phyloP scores from a whole-genome alignment of 2,329 filamentous ascomycete genomes.

The Helotiales sp. region DNA sequence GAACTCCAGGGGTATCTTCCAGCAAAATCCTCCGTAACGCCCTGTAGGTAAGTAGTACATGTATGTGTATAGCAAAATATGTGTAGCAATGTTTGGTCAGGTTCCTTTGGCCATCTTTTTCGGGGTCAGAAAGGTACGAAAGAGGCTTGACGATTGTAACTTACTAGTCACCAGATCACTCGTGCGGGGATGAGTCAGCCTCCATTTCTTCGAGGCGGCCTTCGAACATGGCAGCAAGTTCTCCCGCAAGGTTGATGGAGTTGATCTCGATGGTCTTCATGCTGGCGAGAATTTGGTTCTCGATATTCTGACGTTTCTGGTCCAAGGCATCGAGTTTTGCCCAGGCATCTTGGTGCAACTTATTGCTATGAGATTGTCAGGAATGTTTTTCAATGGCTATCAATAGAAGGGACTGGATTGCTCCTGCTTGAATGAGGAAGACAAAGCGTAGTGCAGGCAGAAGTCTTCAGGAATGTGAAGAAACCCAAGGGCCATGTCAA shows the following conservation, averaged over 20 bases:
- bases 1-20: slow-evolving; percentile 35
- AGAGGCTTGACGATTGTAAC: neutral
- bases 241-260: slow-evolving; percentile 34
- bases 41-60: slow-evolving; percentile 30
- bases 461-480: too few species aligned
- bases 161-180: slow-evolving; percentile 8
- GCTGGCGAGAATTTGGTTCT: slow-evolving; percentile 37
- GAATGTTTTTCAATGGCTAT: neutral
- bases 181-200: neutral
- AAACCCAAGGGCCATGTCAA: too few species aligned
- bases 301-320: slow-evolving; percentile 37
- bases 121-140: neutral
- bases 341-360: slow-evolving; percentile 34
- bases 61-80: slow-evolving; percentile 35
- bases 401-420: neutral
- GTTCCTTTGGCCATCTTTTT: neutral
- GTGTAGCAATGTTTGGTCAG: slow-evolving; percentile 26
- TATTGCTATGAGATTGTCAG: slow-evolving; percentile 28
- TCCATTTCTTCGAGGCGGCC: slow-evolving; percentile 36
- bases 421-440: too few species aligned
- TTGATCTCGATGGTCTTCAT: slow-evolving; percentile 37
- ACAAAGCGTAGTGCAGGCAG: too few species aligned
- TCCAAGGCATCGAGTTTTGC: slow-evolving; percentile 38
- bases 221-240: slow-evolving; percentile 36
- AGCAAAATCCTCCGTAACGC: slow-evolving; percentile 16